Conservation (phyloP, 306 rosid genomes). For the Oxytropis ochrocephala region DNA sequence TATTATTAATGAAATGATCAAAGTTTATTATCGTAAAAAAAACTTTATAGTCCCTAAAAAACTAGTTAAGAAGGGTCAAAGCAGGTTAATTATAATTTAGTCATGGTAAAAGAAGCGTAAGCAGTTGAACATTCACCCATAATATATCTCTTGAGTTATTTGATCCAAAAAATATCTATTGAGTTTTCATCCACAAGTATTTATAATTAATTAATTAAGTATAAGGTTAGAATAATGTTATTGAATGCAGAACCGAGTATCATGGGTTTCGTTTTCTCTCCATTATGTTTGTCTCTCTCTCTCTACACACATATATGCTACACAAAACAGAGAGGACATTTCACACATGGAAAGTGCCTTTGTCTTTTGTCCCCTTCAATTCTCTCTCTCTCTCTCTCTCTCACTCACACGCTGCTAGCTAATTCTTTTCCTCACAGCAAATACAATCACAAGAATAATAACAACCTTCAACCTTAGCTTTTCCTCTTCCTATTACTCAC, state of each 20-base stretch:
- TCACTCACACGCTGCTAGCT: neutral
- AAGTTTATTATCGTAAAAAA: no score
- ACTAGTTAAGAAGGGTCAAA: neutral
- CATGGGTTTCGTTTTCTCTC: conserved; percentile 28
- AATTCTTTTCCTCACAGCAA: conserved; percentile 22
- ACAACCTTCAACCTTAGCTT: neutral
- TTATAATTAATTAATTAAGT: neutral
- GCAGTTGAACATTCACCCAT: conserved; percentile 3
- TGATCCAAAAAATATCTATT: neutral
- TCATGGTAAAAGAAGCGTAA: conserved; percentile 24
- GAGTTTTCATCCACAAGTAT: conserved; percentile 5
- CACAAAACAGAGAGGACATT: conserved; percentile 23
- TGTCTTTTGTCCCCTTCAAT: conserved; percentile 23
- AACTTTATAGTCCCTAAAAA: no score
- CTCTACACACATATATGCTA: conserved; percentile 13
- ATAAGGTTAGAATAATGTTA: neutral
- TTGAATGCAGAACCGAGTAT: conserved; percentile 5
- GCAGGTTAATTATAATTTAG: neutral
- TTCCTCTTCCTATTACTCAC: neutral
- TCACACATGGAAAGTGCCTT: conserved; percentile 21
- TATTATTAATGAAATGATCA: no score
- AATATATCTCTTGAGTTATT: no score
- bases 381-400: neutral
- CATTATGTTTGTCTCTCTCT: conserved; percentile 21
- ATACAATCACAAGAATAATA: conserved; percentile 18